These are phyloP conservation scores for Candolleomyces eurysporus DNA, from an alignment of 768 basidiomycete genomes.

Conservation along the genomic window DNA sequence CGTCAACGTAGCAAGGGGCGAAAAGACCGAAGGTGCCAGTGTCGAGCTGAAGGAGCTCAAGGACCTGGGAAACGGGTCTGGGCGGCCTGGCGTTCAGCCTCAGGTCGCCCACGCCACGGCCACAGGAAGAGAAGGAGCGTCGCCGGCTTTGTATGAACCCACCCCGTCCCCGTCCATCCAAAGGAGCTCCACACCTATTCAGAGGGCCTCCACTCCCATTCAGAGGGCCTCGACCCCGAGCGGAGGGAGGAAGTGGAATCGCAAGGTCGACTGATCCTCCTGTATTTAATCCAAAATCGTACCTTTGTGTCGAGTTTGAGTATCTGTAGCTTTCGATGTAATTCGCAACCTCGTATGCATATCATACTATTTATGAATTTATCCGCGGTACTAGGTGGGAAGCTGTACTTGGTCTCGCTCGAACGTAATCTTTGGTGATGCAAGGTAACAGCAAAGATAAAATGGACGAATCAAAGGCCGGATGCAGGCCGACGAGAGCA, in stretches of 20 bases:
- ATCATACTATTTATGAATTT: no score
- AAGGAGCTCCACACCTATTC: not conserved
- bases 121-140: constrained; percentile 2
- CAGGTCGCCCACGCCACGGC: not conserved
- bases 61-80: not conserved
- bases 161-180: not conserved
- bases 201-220: not conserved
- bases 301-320: no score
- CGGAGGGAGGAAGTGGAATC: not conserved
- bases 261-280: not conserved
- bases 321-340: no score
- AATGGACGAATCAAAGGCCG: no score
- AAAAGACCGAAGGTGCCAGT: no score
- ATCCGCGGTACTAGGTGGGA: no score
- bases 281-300: not conserved
- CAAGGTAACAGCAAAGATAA: no score
- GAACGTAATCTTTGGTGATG: no score
- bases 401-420: no score
- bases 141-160: not conserved
- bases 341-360: no score
- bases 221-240: not conserved
- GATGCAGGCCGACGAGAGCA: no score
- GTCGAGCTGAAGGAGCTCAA: not conserved
- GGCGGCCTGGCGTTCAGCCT: not conserved
- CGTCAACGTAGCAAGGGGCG: not conserved